These are phyloP conservation scores for Eucalyptus pumila DNA, from an alignment of 345 rosid genomes.

Conservation along the genomic window DNA sequence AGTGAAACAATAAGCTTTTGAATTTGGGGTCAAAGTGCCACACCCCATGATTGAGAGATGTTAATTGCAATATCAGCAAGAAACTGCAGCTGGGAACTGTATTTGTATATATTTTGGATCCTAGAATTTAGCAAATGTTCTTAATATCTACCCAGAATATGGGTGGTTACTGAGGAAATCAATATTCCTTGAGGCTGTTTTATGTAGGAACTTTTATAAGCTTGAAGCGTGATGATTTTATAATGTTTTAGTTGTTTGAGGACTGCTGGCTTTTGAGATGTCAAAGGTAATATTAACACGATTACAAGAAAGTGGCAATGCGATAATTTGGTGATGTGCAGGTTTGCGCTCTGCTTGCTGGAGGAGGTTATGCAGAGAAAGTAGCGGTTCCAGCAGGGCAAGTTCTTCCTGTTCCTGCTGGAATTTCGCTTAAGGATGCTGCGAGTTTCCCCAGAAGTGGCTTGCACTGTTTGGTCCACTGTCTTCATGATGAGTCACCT, in stretches of 20 bases:
- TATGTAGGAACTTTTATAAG: background rate
- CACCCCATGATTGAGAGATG: background rate
- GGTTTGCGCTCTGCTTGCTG: constrained; percentile 89
- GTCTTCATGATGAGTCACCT: constrained; percentile 65
- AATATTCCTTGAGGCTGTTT: background rate
- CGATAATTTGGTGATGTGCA: background rate
- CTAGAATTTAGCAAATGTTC: background rate
- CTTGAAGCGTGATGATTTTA: background rate
- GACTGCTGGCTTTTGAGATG: background rate
- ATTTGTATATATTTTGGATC: background rate
- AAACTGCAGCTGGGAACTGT: background rate
- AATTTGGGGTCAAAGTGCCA: background rate
- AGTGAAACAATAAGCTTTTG: background rate
- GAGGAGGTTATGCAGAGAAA: constrained; percentile 88
- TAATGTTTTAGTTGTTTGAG: background rate
- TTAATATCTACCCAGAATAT: background rate
- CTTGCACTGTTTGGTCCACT: constrained; percentile 90
- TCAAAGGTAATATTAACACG: background rate
- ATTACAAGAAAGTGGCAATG: background rate
- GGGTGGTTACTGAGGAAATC: background rate
- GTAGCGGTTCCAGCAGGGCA: constrained; percentile 68
- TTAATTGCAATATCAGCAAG: background rate
- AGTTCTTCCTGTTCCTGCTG: constrained; percentile 44
- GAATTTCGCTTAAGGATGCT: constrained; percentile 59
- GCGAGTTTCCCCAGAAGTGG: constrained; percentile 71